Base-by-base conservation (phyloP, 1,284 basidiomycete species). In the Bondarzewia mesenterica region DNA sequence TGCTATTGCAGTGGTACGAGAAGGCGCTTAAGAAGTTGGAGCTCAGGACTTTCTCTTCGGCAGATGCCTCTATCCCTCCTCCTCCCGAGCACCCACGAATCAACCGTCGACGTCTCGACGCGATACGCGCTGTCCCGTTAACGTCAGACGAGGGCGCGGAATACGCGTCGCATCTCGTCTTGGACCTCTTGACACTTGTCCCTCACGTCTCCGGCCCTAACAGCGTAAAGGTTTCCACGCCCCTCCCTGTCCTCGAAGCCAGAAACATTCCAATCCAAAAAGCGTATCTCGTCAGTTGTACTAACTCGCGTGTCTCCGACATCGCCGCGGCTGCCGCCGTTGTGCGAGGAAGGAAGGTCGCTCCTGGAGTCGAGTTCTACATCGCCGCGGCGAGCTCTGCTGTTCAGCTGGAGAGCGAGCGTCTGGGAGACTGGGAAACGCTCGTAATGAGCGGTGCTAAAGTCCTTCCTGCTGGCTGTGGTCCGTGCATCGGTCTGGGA, bases 221-320 rank as follows among this genome's bases (percentile, higher is more conserved):
- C 70, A 93, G 90, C 58, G 96, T 99, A 67, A 99, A 99, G 67
- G 69, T 98, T 32, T 89, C 93, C 15, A 98, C 87, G 0, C 91
- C 95, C 0, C 78, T 99, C 0, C 86, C 93, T 4, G 74, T 78
- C 37, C 79, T 99, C 16, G 81, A 89, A 59, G 69, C 80, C 39
- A 71, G 78, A 38, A 78, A 77, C 27, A 89, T 99, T 58, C 71
- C 78, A 22, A 97, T 99, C 63, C 80, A 99, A 62, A 99, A 99
- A 68, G 95, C 95, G 0, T 99, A 99, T 68, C 89, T 99, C 46
- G 92, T 99, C 42, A 94, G 91, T 54, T 99, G 95, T 67, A 98
- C 96, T 54, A 99, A 99, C 68, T 94, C 95, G 4, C 89, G 96
- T 37, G 87, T 89, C 0, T 97, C 94, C 0, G 95, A 99, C 60